Base-by-base conservation (phyloP, 2,329 filamentous ascomycete species). In the Monosporascus sp. region DNA sequence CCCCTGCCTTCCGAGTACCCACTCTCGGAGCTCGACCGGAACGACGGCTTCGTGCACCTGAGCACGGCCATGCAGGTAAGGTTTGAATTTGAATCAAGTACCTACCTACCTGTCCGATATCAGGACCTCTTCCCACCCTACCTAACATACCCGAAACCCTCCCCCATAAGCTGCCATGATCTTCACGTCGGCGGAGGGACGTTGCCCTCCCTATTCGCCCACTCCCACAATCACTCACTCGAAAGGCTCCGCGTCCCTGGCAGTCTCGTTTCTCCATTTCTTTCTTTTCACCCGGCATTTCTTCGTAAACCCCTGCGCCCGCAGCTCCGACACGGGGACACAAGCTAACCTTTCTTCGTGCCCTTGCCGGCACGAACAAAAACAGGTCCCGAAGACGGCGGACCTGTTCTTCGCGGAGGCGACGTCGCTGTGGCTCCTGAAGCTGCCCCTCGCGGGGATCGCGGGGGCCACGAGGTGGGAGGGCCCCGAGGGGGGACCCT, bases 41-140 rank as follows among this genome's bases (percentile, higher is more conserved):
- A 78, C 37, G 82, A 85, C 62, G 82, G 82, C 48, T 86, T 83
- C 66, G 71, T 86, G 34, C 83, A 86, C 59, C 66, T 86, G 17
- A 85, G 82, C 62, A 80, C 77, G 0, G 73, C 77, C 2, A 68
- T 68, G 38, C 83, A 85, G 71, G 79, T 79, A 63, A 60, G 64
- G 17, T 9, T 31, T 24, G 15, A 8, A 11, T 18, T 22, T 11
- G 9, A 18, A 48, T 20, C 17, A 24, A 14, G 15, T 38, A 27
- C 25, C 22, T 15, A 20, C 18, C n/a, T 36, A 14, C 18, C n/a
- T 36, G 4, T 14, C 18, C 27, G 17, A 20, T 38, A 25, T 11
- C 27, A n/a, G n/a, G 7, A 24, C 38, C 37, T 25, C 25, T 34
- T 51, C 36, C 27, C 17, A 17, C 37, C 11, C 37, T 51, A 25